phyloP scores from a whole-genome alignment of 2,329 filamentous ascomycete genomes.

The Teratosphaeriaceae sp. region DNA sequence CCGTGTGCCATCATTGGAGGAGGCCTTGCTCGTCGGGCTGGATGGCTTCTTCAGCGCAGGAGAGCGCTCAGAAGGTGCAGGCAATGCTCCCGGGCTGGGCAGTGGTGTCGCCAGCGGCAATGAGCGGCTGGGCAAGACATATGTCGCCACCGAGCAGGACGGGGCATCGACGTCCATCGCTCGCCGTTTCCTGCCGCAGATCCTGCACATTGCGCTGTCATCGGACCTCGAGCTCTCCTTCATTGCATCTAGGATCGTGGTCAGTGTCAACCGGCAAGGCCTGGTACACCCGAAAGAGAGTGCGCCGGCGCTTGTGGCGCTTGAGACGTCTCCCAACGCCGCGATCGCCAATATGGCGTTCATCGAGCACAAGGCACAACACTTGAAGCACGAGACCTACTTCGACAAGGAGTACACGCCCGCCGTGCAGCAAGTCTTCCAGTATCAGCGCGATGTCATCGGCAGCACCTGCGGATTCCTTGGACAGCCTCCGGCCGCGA shows the following conservation, averaged over 20 bases:
- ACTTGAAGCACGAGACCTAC: slow-evolving; percentile 89
- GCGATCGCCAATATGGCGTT: slow-evolving; percentile 77
- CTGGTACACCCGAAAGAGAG: slow-evolving; percentile 93
- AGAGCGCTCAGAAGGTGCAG: slow-evolving; percentile 60
- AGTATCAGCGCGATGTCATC: slow-evolving; percentile 78
- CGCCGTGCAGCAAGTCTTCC: slow-evolving; percentile 77
- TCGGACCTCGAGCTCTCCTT: slow-evolving; percentile 75
- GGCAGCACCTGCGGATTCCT: slow-evolving; percentile 68
- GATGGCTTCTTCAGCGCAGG: slow-evolving; percentile 78
- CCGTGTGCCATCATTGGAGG: slow-evolving; percentile 61
- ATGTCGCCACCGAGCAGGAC: slow-evolving; percentile 67
- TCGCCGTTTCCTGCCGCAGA: slow-evolving; percentile 73
- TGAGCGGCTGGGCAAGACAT: slow-evolving; percentile 50
- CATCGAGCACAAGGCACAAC: slow-evolving; percentile 73
- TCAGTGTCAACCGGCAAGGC: slow-evolving; percentile 91
- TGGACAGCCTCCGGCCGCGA: slow-evolving; percentile 63
- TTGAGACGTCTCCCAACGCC: slow-evolving; percentile 78
- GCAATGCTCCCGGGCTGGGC: slow-evolving; percentile 37
- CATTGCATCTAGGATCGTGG: slow-evolving; percentile 79
- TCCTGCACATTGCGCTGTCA: slow-evolving; percentile 73
- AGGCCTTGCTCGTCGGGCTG: slow-evolving; percentile 72
- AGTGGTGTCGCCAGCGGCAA: slow-evolving; percentile 37
- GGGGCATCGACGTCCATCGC: slow-evolving; percentile 83
- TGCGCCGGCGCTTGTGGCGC: slow-evolving; percentile 77
- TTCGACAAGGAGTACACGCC: slow-evolving; percentile 93